Percentiles rank a stretch among this genome's conserved stretches.
Conservation (phyloP, 192 early-diverging fungal species). For the Diversispora epigaea region DNA sequence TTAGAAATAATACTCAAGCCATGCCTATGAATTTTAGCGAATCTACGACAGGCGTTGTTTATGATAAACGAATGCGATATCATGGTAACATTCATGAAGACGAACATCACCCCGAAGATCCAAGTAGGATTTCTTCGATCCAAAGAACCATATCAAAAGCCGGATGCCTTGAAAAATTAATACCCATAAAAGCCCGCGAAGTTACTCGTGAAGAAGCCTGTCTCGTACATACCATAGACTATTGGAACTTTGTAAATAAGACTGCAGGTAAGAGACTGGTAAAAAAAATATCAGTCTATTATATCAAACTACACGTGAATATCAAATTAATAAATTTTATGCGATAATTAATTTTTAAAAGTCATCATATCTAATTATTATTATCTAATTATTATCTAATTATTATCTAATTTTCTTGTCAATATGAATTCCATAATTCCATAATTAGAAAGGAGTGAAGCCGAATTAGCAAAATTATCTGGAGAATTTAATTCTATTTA, state of each 20-base stretch:
- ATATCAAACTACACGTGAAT: too few species aligned
- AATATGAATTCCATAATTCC: too few species aligned
- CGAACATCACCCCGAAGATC: slow-evolving; percentile 75
- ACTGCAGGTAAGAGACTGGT: slow-evolving; percentile 42
- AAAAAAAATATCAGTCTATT: background rate
- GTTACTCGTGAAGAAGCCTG: slow-evolving; percentile 51
- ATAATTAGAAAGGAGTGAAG: slow-evolving; percentile 44
- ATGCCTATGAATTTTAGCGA: too few species aligned
- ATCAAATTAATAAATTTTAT: too few species aligned
- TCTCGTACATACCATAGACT: slow-evolving; percentile 53
- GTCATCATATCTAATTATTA: too few species aligned
- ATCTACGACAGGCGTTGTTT: slow-evolving; percentile 62
- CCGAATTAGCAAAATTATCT: slow-evolving; percentile 47
- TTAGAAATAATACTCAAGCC: too few species aligned
- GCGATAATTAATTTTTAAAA: too few species aligned
- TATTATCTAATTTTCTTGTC: too few species aligned
- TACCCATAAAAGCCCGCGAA: slow-evolving; percentile 45
- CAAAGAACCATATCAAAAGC: slow-evolving; percentile 51
- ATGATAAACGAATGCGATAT: slow-evolving; percentile 64
- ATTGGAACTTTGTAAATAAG: slow-evolving; percentile 46
- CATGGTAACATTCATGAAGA: slow-evolving; percentile 59
- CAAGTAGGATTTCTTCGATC: slow-evolving; percentile 69
- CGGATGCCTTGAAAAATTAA: slow-evolving; percentile 49
- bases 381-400: too few species aligned
- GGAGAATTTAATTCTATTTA: slow-evolving; percentile 67